A percentile compares a stretch with the other conserved stretches of the same genome.
Evolutionary conservation across 208 protist genomes (phyloP).

Genomic region (Leishmania aethiopica): DNA sequence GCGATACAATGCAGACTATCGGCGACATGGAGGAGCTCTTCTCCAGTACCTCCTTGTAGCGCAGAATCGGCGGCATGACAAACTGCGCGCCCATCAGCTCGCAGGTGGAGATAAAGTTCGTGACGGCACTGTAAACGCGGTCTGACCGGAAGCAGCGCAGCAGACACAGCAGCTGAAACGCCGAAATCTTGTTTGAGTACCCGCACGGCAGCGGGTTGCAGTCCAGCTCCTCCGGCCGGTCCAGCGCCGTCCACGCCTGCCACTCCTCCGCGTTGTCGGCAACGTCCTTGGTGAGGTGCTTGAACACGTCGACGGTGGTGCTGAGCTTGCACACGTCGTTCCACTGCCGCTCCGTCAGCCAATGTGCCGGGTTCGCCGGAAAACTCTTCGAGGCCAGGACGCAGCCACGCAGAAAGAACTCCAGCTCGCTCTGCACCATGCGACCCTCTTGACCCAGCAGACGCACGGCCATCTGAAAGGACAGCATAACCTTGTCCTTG

Average conservation of each 20-base stretch:
- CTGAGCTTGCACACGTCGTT: constrained; percentile 94
- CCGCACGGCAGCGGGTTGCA: constrained; percentile 71
- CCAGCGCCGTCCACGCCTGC: constrained; percentile 91
- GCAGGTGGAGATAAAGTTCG: constrained; percentile 94
- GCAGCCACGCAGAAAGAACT: constrained; percentile 99
- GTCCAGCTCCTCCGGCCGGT: constrained; percentile 92
- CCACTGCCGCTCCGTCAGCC: constrained; percentile 97
- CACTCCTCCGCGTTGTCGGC: constrained; percentile 88
- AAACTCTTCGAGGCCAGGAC: constrained; percentile 93
- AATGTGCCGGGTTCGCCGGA: constrained; percentile 83
- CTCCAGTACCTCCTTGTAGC: constrained; percentile 96
- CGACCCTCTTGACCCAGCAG: constrained; percentile 92
- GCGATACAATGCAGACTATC: constrained; percentile 98
- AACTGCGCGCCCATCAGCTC: constrained; percentile 94
- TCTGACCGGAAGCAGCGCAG: constrained; percentile 98
- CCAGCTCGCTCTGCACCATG: constrained; percentile 90
- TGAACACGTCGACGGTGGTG: constrained; percentile 79
- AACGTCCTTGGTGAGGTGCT: constrained; percentile 71
- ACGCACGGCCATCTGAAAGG: constrained; percentile 97
- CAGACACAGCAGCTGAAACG: constrained; percentile 95
- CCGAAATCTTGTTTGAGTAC: constrained; percentile 70
- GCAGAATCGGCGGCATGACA: constrained; percentile 96
- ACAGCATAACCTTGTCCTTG: constrained; percentile 98
- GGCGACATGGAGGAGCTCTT: constrained; percentile 94
- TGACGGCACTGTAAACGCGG: constrained; percentile 94